A percentile compares a stretch with the other conserved stretches of the same genome.
Evolutionary conservation across 1,139 yeast species (phyloP).

Genomic region (Keqinozyma sinolaborantium): DNA sequence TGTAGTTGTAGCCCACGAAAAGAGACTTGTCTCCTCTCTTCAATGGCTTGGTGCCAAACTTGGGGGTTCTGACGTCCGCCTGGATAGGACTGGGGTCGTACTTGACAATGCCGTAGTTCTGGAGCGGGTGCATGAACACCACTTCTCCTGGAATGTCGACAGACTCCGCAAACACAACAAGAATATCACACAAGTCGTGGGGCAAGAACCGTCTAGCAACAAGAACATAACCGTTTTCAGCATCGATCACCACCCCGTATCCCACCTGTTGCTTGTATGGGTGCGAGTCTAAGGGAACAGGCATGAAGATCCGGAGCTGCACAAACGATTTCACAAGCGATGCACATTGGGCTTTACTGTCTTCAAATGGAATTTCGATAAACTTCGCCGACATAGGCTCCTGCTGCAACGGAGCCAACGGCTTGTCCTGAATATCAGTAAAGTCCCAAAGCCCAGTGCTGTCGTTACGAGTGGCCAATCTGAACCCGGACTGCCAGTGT

Average conservation of each 20-base stretch:
- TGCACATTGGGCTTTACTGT: slow-evolving; percentile 45
- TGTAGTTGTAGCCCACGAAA: slow-evolving; percentile 77
- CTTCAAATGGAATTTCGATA: slow-evolving; percentile 62
- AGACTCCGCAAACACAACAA: slow-evolving; percentile 81
- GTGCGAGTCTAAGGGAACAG: slow-evolving; percentile 72
- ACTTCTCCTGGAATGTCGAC: slow-evolving; percentile 78
- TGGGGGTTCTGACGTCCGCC: slow-evolving; percentile 55
- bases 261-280: slow-evolving; percentile 60
- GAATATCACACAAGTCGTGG: slow-evolving; percentile 78
- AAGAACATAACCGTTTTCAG: slow-evolving; percentile 72
- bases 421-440: slow-evolving; percentile 58
- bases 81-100: slow-evolving; percentile 67
- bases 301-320: slow-evolving; percentile 60
- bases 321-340: slow-evolving; percentile 55
- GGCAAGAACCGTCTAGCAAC: slow-evolving; percentile 80
- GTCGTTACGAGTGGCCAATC: slow-evolving; percentile 76
- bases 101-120: slow-evolving; percentile 78
- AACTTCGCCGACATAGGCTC: slow-evolving; percentile 64
- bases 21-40: slow-evolving; percentile 72
- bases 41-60: slow-evolving; percentile 54
- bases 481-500: slow-evolving; percentile 77
- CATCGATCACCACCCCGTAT: slow-evolving; percentile 79
- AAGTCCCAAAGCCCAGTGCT: slow-evolving; percentile 87
- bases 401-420: slow-evolving; percentile 47
- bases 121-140: slow-evolving; percentile 82